phyloP scores from a whole-genome alignment of 441 rosid genomes.

The Codiaeum variegatum region DNA sequence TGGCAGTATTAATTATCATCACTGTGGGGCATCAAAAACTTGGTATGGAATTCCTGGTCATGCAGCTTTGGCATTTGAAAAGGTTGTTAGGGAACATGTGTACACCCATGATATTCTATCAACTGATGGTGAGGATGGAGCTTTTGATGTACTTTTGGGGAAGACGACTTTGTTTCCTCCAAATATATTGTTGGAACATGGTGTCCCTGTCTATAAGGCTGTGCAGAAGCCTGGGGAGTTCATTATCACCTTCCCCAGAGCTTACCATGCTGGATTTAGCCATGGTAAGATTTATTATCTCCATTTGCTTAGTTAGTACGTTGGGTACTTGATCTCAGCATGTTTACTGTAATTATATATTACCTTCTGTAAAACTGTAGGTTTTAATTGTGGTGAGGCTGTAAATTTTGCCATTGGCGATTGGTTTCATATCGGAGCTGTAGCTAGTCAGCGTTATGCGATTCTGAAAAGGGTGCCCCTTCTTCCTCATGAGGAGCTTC shows the following conservation, averaged over 20 bases:
- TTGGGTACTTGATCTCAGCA: no score
- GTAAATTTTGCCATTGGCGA: constrained; percentile 29
- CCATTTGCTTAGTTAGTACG: no score
- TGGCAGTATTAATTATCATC: constrained; percentile 55
- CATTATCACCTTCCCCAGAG: constrained; percentile 48
- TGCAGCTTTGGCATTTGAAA: constrained; percentile 37
- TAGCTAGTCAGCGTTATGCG: constrained; percentile 42
- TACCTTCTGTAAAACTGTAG: neutral
- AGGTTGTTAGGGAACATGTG: constrained; percentile 35
- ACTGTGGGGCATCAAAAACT: constrained; percentile 49
- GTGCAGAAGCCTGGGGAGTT: constrained; percentile 51
- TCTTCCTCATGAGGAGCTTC: constrained; percentile 48
- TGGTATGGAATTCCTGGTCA: constrained; percentile 52
- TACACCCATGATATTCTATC: constrained; percentile 24
- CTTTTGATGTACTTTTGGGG: constrained; percentile 28
- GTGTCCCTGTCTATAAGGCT: constrained; percentile 47
- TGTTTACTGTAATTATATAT: neutral
- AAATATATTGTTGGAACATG: constrained; percentile 31
- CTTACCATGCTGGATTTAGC: constrained; percentile 51
- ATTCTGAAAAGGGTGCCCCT: constrained; percentile 24
- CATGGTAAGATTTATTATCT: constrained; percentile 28
- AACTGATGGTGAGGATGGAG: constrained; percentile 30
- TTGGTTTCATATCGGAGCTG: constrained; percentile 51
- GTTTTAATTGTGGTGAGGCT: constrained; percentile 27
- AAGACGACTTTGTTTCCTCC: constrained; percentile 53